These are phyloP conservation scores for Phragmites australis DNA, from an alignment of 176 grass and related monocot species.

Conservation along the genomic window DNA sequence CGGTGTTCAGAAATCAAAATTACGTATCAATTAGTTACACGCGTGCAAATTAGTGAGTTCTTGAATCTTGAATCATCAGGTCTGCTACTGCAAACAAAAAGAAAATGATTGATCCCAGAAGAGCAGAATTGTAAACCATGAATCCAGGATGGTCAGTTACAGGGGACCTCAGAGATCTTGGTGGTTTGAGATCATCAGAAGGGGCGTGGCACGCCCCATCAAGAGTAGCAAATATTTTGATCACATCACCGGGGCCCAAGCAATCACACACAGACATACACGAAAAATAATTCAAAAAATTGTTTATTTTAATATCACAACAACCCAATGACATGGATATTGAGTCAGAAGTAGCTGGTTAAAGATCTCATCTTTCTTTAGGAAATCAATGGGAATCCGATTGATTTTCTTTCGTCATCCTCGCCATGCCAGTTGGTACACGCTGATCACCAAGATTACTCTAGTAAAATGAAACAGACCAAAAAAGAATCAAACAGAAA, in stretches of 20 bases:
- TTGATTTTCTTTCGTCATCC: slow-evolving; percentile 52
- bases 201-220: slow-evolving; percentile 7
- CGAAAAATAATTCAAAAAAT: too few species aligned
- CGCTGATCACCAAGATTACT: background rate
- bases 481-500: background rate
- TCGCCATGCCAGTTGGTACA: background rate
- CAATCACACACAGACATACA: background rate
- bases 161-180: slow-evolving; percentile 64
- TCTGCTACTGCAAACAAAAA: background rate
- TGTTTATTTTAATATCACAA: background rate
- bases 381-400: slow-evolving; percentile 59
- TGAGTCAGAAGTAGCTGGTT: slow-evolving; percentile 63
- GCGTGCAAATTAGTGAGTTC: too few species aligned
- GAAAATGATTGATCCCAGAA: background rate
- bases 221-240: slow-evolving; percentile 72
- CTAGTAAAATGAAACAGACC: background rate
- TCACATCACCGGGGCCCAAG: slow-evolving; percentile 32
- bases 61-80: background rate
- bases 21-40: too few species aligned
- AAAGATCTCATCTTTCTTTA: slow-evolving; percentile 37
- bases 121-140: background rate
- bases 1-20: too few species aligned
- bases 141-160: background rate
- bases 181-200: slow-evolving; percentile 55
- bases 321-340: background rate